A percentile compares a stretch with the other conserved stretches of the same genome.
These are phyloP conservation scores for Aspergillus sp. DNA, from an alignment of 2,329 filamentous ascomycete genomes.

Conservation along the genomic window DNA sequence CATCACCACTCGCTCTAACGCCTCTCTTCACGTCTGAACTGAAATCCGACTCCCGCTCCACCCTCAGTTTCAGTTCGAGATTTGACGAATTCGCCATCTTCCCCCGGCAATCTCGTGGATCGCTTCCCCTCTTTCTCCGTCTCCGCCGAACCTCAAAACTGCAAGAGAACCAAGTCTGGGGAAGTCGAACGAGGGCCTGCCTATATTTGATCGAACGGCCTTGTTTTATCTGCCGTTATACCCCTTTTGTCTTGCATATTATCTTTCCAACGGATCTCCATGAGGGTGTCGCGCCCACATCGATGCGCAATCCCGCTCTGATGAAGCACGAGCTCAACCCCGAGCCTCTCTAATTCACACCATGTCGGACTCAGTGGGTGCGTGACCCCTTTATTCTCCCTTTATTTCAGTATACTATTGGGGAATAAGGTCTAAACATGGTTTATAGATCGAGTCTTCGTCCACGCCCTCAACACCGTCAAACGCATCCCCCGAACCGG, in stretches of 20 bases:
- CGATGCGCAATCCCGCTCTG: conserved; percentile 31
- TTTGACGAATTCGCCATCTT: neutral
- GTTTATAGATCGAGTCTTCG: conserved; percentile 85
- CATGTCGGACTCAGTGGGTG: conserved; percentile 51
- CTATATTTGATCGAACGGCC: neutral
- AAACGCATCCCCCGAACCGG: conserved; percentile 96
- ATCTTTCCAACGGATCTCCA: conserved; percentile 16
- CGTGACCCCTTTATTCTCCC: conserved; percentile 17
- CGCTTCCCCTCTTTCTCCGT: conserved; percentile 2
- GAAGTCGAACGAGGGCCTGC: conserved; percentile 11
- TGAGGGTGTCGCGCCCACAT: conserved; percentile 27
- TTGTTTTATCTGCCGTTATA: neutral
- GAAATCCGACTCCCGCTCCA: neutral
- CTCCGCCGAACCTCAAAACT: neutral
- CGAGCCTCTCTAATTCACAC: conserved; percentile 21
- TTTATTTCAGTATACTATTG: neutral
- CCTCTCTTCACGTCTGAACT: neutral
- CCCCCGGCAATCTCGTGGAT: neutral
- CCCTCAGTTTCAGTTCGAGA: neutral
- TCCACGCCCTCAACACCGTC: conserved; percentile 97
- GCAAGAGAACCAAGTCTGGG: conserved; percentile 17
- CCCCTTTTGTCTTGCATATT: neutral
- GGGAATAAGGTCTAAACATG: neutral
- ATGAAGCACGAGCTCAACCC: conserved; percentile 31
- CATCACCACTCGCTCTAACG: neutral